A percentile compares a stretch with the other conserved stretches of the same genome.
phyloP scores from a whole-genome alignment of 345 rosid genomes.

The Populus simonii region DNA sequence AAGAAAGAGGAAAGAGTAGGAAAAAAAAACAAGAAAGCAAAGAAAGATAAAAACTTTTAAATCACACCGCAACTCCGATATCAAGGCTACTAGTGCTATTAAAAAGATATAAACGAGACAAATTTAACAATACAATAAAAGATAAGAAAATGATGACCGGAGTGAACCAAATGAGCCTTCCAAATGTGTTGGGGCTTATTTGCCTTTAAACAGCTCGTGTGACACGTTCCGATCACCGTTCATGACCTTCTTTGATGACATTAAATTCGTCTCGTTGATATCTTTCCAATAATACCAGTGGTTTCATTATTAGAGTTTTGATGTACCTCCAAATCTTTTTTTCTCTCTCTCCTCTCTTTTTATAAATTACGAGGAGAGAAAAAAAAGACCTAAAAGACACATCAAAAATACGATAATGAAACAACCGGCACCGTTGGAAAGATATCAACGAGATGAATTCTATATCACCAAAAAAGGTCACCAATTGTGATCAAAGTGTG shows the following conservation, averaged over 20 bases:
- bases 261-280: accelerated
- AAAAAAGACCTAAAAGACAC: too few relatives aligned
- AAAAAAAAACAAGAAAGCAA: too few relatives aligned
- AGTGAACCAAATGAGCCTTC: accelerated
- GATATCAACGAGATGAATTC: too few relatives aligned
- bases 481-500: accelerated
- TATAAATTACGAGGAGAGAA: accelerated
- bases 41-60: too few relatives aligned
- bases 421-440: accelerated
- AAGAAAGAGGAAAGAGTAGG: too few relatives aligned
- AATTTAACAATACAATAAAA: accelerated
- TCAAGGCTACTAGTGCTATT: accelerated
- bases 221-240: accelerated
- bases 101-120: too few relatives aligned
- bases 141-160: accelerated
- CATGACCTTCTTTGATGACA: accelerated
- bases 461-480: accelerated
- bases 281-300: accelerated
- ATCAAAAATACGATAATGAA: accelerated
- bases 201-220: accelerated
- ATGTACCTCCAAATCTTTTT: too few relatives aligned
- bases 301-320: too few relatives aligned
- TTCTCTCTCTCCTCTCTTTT: too few relatives aligned
- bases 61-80: too few relatives aligned
- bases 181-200: accelerated